Conservation (phyloP, 768 basidiomycete genomes). For the Podaxis pistillaris region DNA sequence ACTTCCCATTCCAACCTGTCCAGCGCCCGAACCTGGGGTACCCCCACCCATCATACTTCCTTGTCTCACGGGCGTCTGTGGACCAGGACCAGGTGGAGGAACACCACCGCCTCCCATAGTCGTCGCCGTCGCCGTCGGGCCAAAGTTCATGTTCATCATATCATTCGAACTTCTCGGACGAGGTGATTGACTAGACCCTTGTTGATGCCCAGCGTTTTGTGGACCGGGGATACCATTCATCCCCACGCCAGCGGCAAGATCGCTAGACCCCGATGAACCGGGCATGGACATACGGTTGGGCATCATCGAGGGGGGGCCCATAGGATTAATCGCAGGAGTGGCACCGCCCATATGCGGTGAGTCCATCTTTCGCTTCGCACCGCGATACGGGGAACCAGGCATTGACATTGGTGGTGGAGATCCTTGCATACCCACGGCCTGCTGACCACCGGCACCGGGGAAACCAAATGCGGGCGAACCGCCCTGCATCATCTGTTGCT, state of each 20-base stretch:
- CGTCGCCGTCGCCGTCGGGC: not conserved
- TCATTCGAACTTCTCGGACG: conserved; percentile 6
- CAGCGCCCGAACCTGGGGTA: conserved; percentile 12
- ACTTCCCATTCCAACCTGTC: not conserved
- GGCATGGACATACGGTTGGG: conserved; percentile 14
- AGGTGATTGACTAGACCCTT: conserved; percentile 3
- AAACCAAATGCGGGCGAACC: conserved; percentile 9
- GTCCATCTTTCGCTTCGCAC: conserved; percentile 29
- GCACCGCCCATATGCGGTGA: conserved; percentile 19
- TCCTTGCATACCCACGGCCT: conserved; percentile 9
- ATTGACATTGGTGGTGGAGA: conserved; percentile 15
- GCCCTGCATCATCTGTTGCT: conserved; percentile 13
- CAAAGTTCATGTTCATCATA: not conserved
- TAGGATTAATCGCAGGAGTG: conserved; percentile 6
- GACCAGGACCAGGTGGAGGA: not conserved
- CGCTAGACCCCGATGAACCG: not conserved
- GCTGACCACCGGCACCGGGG: conserved; percentile 5
- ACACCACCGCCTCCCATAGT: not conserved
- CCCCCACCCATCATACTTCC: conserved; percentile 12
- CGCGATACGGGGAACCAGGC: conserved; percentile 27
- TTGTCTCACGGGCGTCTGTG: conserved; percentile 10
- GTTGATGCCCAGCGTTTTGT: not conserved
- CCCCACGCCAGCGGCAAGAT: not conserved
- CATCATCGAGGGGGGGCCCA: conserved; percentile 22
- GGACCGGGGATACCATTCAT: conserved; percentile 10